Conservation (phyloP, 140 eudicot species). For the Bidens hawaiensis region DNA sequence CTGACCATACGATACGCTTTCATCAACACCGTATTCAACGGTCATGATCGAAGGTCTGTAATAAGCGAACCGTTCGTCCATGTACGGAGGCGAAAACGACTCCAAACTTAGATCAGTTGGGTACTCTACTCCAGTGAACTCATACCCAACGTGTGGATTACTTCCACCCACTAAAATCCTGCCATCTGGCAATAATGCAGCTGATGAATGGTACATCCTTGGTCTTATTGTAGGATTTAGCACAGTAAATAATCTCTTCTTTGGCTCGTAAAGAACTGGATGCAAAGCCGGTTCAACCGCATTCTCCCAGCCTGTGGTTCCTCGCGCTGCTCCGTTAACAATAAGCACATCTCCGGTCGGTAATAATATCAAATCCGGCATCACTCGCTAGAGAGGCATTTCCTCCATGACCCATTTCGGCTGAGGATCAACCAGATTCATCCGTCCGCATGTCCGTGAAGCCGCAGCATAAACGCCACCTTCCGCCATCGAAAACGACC, state of each 20-base stretch:
- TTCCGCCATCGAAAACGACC: conserved; percentile 46
- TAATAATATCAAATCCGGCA: conserved; percentile 74
- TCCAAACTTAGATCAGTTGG: conserved; percentile 86
- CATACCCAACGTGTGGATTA: conserved; percentile 69
- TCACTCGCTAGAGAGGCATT: conserved; percentile 73
- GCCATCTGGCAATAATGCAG: conserved; percentile 73
- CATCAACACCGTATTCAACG: conserved; percentile 29
- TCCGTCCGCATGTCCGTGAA: conserved; percentile 59
- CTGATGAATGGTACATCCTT: conserved; percentile 81
- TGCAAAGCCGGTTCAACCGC: conserved; percentile 57
- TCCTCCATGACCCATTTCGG: conserved; percentile 67
- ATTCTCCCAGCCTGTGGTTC: conserved; percentile 84
- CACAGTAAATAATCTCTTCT: conserved; percentile 47
- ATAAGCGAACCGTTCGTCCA: conserved; percentile 20
- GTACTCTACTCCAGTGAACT: conserved; percentile 49
- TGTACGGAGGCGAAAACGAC: too few species aligned
- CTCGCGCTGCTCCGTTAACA: conserved; percentile 60
- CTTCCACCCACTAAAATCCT: conserved; percentile 84
- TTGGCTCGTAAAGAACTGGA: conserved; percentile 62
- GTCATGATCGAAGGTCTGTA: conserved; percentile 53
- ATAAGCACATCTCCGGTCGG: conserved; percentile 71
- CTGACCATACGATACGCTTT: conserved; percentile 48
- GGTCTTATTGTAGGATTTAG: conserved; percentile 55
- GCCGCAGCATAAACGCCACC: conserved; percentile 43
- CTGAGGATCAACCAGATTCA: conserved; percentile 36